Base-by-base conservation (phyloP, 768 basidiomycete genomes). In the Amanita rimosa region DNA sequence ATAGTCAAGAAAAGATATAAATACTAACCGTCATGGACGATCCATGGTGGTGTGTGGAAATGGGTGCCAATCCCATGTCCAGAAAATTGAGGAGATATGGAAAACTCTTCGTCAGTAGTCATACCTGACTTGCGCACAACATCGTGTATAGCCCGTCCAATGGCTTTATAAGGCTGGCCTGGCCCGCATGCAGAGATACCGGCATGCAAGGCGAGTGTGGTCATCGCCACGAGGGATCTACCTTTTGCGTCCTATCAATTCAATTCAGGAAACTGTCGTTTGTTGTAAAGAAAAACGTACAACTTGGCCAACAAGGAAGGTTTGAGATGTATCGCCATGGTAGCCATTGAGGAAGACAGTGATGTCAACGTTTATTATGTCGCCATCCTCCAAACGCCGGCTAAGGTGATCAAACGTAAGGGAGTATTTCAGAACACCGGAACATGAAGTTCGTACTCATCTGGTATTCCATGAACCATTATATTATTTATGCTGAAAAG, bases 271-370 rank as follows among this genome's bases (percentile, higher is more conserved):
- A 44, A n/a, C 6, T 6, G n/a, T 37, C 16, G n/a, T 14, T 16
- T 10, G 39, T 31, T 33, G 41, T 17, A 9, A n/a, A 26, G 16
- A 34, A 43, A 26, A 26, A 59, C 67, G 64, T 62, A 90, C 87
- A 13, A 89, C 88, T 29, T 79, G 61, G 34, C 91, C 91, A 4
- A 95, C 81, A 2, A 85, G 64, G 61, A 91, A 93, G 0, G 85
- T 95, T 44, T 74, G 66, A 0, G 90, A 92, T 0, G 91, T 94
- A 56, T 95, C 93, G 1, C 93, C 93, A 55, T 95, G 92, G 62
- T 79, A 91, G 1, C 86, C 85, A 49, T 88, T 66, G n/a, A 83
- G 65, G 61, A 76, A 94, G 6, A 94, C 72, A 1, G 93, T 94
- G 7, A 96, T 64, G 62, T 96, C 93, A 38, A 95, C 71, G 61